Evolutionary conservation across 805 yeast species (phyloP).

Genomic region (Wickerhamomyces subpelliculosus): DNA sequence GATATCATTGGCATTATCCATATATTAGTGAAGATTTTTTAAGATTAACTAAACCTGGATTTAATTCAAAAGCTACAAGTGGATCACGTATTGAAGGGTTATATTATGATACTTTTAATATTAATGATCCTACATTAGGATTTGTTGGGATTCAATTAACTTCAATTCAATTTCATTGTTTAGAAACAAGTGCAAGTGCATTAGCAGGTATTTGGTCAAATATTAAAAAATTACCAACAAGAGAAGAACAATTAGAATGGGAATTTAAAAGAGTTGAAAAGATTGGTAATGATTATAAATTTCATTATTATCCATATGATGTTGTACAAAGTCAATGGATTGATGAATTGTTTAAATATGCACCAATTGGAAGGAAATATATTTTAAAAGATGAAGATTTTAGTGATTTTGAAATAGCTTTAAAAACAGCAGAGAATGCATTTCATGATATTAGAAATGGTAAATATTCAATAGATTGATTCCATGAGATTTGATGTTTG

Average conservation of each 20-base stretch:
- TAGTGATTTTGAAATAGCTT: conserved; percentile 1
- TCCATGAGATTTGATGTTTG: no score
- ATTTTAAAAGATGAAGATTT: conserved; percentile 21
- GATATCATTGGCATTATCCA: conserved; percentile 35
- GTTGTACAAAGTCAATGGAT: conserved; percentile 20
- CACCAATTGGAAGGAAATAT: conserved; percentile 22
- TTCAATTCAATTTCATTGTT: conserved; percentile 39
- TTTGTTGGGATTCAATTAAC: conserved; percentile 33
- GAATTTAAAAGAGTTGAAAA: conserved; percentile 20
- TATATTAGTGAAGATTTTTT: conserved; percentile 21
- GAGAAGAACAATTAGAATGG: conserved; percentile 32
- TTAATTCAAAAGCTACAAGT: conserved; percentile 8
- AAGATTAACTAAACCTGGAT: conserved; percentile 16
- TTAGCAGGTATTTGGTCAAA: conserved; percentile 48
- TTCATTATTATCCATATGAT: conserved; percentile 27
- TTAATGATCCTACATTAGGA: conserved; percentile 37
- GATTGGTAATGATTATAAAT: conserved; percentile 17
- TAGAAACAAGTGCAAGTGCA: conserved; percentile 43
- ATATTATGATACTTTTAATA: conserved; percentile 37
- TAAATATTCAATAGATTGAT: no score
- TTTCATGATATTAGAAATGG: conserved; percentile 7
- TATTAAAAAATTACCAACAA: conserved; percentile 32
- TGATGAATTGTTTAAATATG: conserved; percentile 18
- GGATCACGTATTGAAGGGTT: conserved; percentile 30
- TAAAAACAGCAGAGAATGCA: conserved; percentile 6